Conservation (phyloP, 257 asterid species). For the Ilex asprella region DNA sequence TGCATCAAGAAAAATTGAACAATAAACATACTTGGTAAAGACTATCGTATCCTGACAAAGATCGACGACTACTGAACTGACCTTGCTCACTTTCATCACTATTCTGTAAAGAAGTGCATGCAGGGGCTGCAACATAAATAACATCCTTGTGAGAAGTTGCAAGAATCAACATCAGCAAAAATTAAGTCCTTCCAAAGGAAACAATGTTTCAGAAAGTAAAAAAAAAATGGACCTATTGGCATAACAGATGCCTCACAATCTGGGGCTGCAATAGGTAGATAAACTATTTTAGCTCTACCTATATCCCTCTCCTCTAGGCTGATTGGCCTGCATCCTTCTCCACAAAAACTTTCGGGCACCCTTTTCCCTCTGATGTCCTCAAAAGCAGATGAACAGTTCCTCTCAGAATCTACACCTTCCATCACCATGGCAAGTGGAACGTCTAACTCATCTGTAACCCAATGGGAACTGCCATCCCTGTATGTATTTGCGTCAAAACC, state of each 20-base stretch:
- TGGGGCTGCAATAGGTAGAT: background rate
- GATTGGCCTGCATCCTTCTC: background rate
- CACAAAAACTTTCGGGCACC: background rate
- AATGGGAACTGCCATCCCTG: background rate
- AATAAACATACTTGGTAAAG: background rate
- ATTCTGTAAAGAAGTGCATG: background rate
- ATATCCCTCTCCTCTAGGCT: background rate
- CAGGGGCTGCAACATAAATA: conserved; percentile 10
- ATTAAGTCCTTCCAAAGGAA: background rate
- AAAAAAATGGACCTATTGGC: too few relatives aligned
- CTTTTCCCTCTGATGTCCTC: background rate
- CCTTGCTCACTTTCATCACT: conserved; percentile 6
- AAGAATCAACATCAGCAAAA: background rate
- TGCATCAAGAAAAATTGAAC: conserved; percentile 9
- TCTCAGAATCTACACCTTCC: background rate
- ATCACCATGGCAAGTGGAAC: background rate
- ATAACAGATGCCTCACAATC: background rate
- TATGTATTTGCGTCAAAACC: background rate
- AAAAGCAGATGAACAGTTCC: background rate
- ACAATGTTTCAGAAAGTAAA: too few relatives aligned
- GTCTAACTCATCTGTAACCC: background rate
- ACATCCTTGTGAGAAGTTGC: background rate
- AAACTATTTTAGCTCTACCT: background rate
- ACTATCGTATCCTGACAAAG: background rate
- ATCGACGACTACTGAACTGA: background rate